Conservation (phyloP, 1,284 basidiomycete genomes). For the Microbotryomycetes sp. region DNA sequence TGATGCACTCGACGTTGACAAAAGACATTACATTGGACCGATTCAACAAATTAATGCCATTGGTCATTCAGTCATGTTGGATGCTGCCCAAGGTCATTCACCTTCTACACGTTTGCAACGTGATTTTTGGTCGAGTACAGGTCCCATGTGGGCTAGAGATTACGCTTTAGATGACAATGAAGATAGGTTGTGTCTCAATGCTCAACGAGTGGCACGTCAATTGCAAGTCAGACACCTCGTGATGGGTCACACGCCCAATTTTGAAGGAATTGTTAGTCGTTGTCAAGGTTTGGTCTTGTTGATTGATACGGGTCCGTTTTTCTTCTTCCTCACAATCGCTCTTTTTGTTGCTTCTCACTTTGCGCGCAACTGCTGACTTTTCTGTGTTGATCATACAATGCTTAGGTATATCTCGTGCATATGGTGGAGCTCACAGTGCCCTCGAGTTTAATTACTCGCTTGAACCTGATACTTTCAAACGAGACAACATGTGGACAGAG, state of each 20-base stretch:
- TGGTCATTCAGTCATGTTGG: conserved; percentile 24
- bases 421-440: conserved; percentile 82
- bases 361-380: not conserved
- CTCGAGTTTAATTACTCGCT: conserved; percentile 66
- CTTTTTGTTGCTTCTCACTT: not conserved
- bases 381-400: not conserved
- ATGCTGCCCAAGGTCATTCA: conserved; percentile 39
- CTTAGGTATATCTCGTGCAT: conserved; percentile 80
- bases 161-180: conserved; percentile 68
- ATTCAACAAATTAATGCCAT: conserved; percentile 28
- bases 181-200: conserved; percentile 59
- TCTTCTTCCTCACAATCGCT: not conserved
- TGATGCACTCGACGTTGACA: conserved; percentile 41
- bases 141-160: conserved; percentile 79
- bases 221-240: conserved; percentile 77
- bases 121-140: conserved; percentile 64
- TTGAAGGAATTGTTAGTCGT: conserved; percentile 65
- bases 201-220: conserved; percentile 60
- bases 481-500: conserved; percentile 56
- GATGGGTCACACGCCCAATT: conserved; percentile 91
- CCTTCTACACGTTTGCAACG: conserved; percentile 68
- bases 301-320: conserved; percentile 57
- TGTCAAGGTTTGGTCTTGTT: conserved; percentile 82
- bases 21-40: not conserved
- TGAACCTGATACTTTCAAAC: conserved; percentile 48